Evolutionary conservation across 345 rosid species (phyloP).

Genomic region (Citrus trifoliata): DNA sequence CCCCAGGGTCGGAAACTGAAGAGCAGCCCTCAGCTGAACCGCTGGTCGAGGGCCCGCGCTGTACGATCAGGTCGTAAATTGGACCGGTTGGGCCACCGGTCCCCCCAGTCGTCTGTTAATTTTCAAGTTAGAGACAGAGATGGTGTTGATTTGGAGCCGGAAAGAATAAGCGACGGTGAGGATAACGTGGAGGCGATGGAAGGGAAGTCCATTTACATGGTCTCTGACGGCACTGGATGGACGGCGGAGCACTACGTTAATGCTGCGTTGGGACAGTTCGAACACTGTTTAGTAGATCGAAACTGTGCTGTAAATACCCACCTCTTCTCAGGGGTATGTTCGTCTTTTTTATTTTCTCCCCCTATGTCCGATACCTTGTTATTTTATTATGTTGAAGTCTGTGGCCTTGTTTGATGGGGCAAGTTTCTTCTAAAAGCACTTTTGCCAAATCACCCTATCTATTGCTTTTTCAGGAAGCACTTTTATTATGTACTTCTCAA

Average conservation of each 20-base stretch:
- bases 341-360: neutral
- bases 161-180: slow-evolving; percentile 17
- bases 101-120: slow-evolving; percentile 13
- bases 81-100: slow-evolving; percentile 38
- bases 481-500: neutral
- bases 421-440: neutral
- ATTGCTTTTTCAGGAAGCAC: neutral
- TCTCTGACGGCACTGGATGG: slow-evolving; percentile 98
- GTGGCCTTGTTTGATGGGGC: neutral
- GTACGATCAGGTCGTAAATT: slow-evolving; percentile 66
- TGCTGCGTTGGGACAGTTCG: slow-evolving; percentile 93
- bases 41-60: slow-evolving; percentile 86
- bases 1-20: slow-evolving; percentile 45
- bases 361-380: no score
- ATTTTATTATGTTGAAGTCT: neutral
- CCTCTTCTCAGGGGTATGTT: slow-evolving; percentile 83
- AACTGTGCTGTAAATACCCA: slow-evolving; percentile 89
- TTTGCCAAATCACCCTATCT: neutral
- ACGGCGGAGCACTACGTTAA: slow-evolving; percentile 82
- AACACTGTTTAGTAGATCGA: slow-evolving; percentile 80
- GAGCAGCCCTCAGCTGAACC: slow-evolving; percentile 68
- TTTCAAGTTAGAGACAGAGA: slow-evolving; percentile 18
- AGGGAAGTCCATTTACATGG: slow-evolving; percentile 75
- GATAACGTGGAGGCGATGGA: slow-evolving; percentile 24
- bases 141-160: slow-evolving; percentile 22